Base-by-base conservation (phyloP, 2,329 filamentous ascomycete genomes). In the Penicillium sclerotiorum region DNA sequence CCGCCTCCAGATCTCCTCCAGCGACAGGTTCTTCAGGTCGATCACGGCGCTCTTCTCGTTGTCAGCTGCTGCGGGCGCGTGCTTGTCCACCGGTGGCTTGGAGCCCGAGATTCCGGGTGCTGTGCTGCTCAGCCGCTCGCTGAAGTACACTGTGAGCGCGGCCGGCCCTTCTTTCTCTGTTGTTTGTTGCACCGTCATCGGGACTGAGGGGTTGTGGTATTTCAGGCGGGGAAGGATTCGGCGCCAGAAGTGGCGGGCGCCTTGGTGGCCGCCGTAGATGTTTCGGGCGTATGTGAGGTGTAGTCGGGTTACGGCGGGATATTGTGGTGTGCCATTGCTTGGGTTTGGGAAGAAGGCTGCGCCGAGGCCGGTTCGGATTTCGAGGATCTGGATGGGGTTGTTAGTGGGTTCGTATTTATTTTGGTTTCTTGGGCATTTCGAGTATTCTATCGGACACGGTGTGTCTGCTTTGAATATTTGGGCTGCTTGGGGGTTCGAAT, bases 201-300 rank as follows among this genome's bases (percentile, higher is more conserved):
- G 84, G 38, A 96, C 72, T 11, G 84, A 76, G 1, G 94, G 94
- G 71, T 99, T 99, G 80, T 95, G 88, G 77, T 86, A 99, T 80
- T 99, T 96, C 59, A 99, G 79, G 49, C 90, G 84, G 18, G 90
- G 89, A 40, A 97, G 85, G 68, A 85, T 87, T 53, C 86, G 78
- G 57, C 82, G 84, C 89, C 90, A 96, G 81, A 99, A 96, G 76
- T 90, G 90, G 65, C 92, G 95, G 58, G 68, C 66, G 38, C 70
- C 71, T 52, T 63, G 63, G 56, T 69, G 66, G 47, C 67, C 65
- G 56, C 66, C 63, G 56, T 76, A 70, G 54, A 72, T 71, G 53
- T 73, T 75, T 45, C 55, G 64, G 20, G 73, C 72, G 54, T 76
- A 77, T 56, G 72, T 72, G 40, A 77, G 66, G 57, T 73, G 71